Base-by-base conservation (phyloP, 345 rosid species). In the Camelina neglecta region DNA sequence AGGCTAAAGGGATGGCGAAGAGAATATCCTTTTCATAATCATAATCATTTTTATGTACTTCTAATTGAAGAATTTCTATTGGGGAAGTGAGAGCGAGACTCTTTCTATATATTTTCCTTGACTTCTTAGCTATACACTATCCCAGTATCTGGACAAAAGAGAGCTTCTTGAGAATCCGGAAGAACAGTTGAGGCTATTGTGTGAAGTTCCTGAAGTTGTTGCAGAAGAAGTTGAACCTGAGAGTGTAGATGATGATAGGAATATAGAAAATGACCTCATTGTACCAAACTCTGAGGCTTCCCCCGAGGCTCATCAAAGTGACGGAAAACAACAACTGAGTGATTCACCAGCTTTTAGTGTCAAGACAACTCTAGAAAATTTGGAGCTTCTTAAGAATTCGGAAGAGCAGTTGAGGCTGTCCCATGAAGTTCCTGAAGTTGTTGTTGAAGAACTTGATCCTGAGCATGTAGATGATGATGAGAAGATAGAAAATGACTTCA, bases 1-100 rank as follows among this genome's bases (percentile, higher is more conserved):
- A 70, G 56, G 96, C 97, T 80, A 93, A 91, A 93, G 79, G 93
- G 98, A 51, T 84, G 88, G 97, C 86, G 88, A 61, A 87, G 74
- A 87, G 98, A 93, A 91, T 93, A 93, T 93, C 97, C 97, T 89
- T 26, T 86, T 56, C 1, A 21, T 31, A 62, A 63, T 38, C 50
- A 35, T 63, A 55, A 23, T 18, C n/a, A 58, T 16, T 7, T 35
- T 38, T 24, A 2, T 36, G 4, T 76, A 41, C 15, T 20, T 50
- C 1, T 31, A 35, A 1, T 13, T 23, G 36, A 55, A 26, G 60
- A 45, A 24, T 54, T n/a, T 12, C 29, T 16, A 20, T 1, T 69
- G 39, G 63, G 16, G 26, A 65, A 45, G 24, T 45, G 20, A 53
- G 5, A n/a, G 18, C 39, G 60, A 59, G 56, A 60, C 6, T 48